Conservation (phyloP, 1,284 basidiomycete species). For the Thecaphora frezii region DNA sequence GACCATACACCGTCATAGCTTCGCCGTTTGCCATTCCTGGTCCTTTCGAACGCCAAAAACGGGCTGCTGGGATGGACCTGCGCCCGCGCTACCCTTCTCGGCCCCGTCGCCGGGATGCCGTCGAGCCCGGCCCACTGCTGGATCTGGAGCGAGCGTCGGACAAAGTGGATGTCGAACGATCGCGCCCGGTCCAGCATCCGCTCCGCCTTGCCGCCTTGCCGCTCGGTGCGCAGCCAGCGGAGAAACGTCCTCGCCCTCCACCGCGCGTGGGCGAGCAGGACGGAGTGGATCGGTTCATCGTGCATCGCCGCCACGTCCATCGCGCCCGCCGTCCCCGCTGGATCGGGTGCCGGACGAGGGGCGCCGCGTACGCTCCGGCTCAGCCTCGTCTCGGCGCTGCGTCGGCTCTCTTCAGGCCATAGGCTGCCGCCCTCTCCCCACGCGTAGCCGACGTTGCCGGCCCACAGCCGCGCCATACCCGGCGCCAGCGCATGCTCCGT, state of each 20-base stretch:
- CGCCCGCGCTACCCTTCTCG: background rate
- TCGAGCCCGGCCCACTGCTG: conserved; percentile 3
- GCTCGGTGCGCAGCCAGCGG: background rate
- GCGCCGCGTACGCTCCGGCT: background rate
- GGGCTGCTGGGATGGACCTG: background rate
- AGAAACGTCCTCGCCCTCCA: background rate
- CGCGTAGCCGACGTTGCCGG: conserved; percentile 1
- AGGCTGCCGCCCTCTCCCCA: conserved; percentile 1
- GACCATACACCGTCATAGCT: too few species aligned
- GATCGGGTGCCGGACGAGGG: too few species aligned
- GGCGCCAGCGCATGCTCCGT: conserved; percentile 1
- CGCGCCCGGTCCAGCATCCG: background rate
- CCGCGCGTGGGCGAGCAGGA: conserved; percentile 1
- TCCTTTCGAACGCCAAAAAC: background rate
- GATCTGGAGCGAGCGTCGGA: conserved; percentile 1
- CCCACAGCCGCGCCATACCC: conserved; percentile 1
- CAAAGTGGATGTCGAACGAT: conserved; percentile 5
- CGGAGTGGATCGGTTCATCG: background rate
- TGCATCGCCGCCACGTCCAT: too few species aligned
- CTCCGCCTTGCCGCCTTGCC: background rate
- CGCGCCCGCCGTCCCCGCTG: too few species aligned
- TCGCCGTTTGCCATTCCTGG: background rate
- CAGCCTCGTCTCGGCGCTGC: background rate
- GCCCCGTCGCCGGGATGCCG: background rate
- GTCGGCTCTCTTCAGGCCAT: background rate